Percentiles rank a stretch among this genome's conserved stretches.
Conservation (phyloP, 2,329 filamentous ascomycete species). For the Gaeumannomyces sp. region DNA sequence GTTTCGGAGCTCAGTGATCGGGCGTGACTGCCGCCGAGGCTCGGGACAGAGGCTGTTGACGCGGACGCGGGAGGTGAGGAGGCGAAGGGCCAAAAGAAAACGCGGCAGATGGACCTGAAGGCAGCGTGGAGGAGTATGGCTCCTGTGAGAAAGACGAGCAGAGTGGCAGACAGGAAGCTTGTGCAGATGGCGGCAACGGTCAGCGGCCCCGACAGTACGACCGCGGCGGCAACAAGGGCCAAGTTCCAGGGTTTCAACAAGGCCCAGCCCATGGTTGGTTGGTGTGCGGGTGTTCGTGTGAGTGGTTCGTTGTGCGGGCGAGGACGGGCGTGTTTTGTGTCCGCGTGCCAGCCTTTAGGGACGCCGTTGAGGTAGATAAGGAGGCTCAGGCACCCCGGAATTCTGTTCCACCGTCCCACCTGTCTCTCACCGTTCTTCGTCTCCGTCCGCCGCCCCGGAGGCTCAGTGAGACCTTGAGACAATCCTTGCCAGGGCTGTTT, state of each 20-base stretch:
- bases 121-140: slow-evolving; percentile 9
- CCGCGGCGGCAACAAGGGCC: slow-evolving; percentile 7
- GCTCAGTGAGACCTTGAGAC: neutral
- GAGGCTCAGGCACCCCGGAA: neutral
- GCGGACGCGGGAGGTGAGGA: neutral
- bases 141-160: slow-evolving; percentile 4
- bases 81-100: slow-evolving; percentile 5
- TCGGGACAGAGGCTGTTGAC: neutral
- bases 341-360: neutral
- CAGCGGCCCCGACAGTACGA: slow-evolving; percentile 6
- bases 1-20: neutral
- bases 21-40: neutral
- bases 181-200: slow-evolving; percentile 13
- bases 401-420: neutral
- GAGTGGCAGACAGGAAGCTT: slow-evolving; percentile 3
- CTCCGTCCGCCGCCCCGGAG: neutral
- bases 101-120: slow-evolving; percentile 4
- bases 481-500: neutral
- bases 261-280: neutral
- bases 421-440: neutral
- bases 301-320: neutral
- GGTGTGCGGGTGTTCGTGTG: neutral
- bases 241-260: slow-evolving; percentile 7
- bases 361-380: neutral
- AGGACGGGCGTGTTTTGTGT: neutral